Conservation (phyloP, 768 basidiomycete species). For the Pisolithus marmoratus region DNA sequence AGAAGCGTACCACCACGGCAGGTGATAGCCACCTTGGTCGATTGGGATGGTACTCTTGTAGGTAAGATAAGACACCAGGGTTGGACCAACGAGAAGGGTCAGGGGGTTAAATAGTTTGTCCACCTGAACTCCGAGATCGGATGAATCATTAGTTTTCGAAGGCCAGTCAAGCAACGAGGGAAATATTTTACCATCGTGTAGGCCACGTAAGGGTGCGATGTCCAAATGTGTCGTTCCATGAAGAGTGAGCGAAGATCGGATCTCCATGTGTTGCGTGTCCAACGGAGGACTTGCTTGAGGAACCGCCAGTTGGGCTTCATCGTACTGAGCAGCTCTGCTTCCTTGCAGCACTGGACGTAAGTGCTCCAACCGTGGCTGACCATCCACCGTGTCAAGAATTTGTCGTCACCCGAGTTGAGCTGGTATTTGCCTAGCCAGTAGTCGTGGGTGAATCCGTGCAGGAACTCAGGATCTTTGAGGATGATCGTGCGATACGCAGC, state of each 20-base stretch:
- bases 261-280: slow-evolving; percentile 94
- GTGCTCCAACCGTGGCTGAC: slow-evolving; percentile 93
- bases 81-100: slow-evolving; percentile 80
- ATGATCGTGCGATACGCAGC: slow-evolving; percentile 93
- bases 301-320: slow-evolving; percentile 98
- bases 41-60: slow-evolving; percentile 72
- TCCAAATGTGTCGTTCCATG: slow-evolving; percentile 86
- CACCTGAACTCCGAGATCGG: slow-evolving; percentile 38
- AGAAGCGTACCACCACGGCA: slow-evolving; percentile 70
- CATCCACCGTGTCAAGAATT: slow-evolving; percentile 95
- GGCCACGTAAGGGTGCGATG: slow-evolving; percentile 65
- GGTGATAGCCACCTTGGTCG: slow-evolving; percentile 67
- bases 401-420: slow-evolving; percentile 90
- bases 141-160: not conserved
- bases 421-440: slow-evolving; percentile 93
- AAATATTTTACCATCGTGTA: slow-evolving; percentile 68
- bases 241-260: slow-evolving; percentile 85
- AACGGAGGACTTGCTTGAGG: slow-evolving; percentile 87
- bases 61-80: slow-evolving; percentile 68
- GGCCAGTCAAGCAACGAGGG: not conserved
- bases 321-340: slow-evolving; percentile 81
- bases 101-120: slow-evolving; percentile 85
- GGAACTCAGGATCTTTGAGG: slow-evolving; percentile 89
- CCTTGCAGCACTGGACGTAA: slow-evolving; percentile 84
- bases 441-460: slow-evolving; percentile 91